phyloP scores from a whole-genome alignment of 2,329 filamentous ascomycete species.

The Hortaea sp. region DNA sequence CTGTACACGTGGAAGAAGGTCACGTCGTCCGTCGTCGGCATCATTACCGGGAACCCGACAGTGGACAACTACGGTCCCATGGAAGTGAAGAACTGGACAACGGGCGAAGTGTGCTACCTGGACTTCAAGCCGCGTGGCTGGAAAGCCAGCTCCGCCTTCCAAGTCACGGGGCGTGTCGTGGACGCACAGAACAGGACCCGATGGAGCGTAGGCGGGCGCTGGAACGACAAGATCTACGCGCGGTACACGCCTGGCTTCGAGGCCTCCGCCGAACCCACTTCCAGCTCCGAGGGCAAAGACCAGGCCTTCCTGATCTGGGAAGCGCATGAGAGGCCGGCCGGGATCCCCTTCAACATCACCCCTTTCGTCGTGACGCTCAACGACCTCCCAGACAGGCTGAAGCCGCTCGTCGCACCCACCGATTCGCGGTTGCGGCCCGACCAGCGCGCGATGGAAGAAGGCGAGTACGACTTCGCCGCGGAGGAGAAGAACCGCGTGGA shows the following conservation, averaged over 20 bases:
- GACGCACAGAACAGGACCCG: slow-evolving; percentile 69
- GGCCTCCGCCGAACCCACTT: slow-evolving; percentile 49
- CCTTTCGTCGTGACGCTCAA: slow-evolving; percentile 94
- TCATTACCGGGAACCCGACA: slow-evolving; percentile 90
- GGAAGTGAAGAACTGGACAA: slow-evolving; percentile 96
- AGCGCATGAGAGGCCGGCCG: slow-evolving; percentile 66
- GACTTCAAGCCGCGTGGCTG: slow-evolving; percentile 95
- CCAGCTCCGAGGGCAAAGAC: slow-evolving; percentile 34
- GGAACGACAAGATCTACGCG: slow-evolving; percentile 96
- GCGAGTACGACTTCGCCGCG: slow-evolving; percentile 89
- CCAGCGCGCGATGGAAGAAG: slow-evolving; percentile 96
- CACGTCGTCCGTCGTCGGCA: slow-evolving; percentile 92
- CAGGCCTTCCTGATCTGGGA: slow-evolving; percentile 91
- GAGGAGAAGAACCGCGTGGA: slow-evolving; percentile 91
- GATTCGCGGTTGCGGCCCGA: slow-evolving; percentile 90
- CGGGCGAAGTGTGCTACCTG: slow-evolving; percentile 76
- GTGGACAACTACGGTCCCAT: slow-evolving; percentile 98
- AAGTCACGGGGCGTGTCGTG: slow-evolving; percentile 76
- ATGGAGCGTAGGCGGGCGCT: slow-evolving; percentile 84
- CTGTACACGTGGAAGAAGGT: slow-evolving; percentile 99
- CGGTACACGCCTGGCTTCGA: slow-evolving; percentile 87
- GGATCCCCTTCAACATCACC: slow-evolving; percentile 93
- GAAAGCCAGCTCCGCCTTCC: slow-evolving; percentile 87
- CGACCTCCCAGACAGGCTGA: slow-evolving; percentile 74
- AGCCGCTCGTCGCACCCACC: slow-evolving; percentile 71